phyloP scores from a whole-genome alignment of 495 filamentous ascomycete species.

The Lasiosphaeriaceae sp. region DNA sequence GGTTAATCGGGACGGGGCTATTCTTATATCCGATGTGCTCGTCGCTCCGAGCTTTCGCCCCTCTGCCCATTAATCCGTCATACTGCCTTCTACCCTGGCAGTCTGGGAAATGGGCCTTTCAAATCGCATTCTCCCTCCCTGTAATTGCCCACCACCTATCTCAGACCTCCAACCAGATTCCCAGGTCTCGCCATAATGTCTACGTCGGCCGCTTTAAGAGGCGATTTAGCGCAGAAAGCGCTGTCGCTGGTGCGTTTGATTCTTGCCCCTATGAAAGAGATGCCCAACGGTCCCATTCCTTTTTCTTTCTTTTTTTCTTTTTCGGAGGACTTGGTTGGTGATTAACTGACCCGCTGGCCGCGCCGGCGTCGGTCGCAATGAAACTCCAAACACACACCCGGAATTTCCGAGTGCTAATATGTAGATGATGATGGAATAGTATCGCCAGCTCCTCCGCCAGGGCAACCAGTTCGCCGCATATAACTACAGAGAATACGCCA shows the following conservation, averaged over 20 bases:
- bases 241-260: conserved; percentile 55
- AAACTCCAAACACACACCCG: too few relatives aligned
- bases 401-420: background rate
- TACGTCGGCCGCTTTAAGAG: conserved; percentile 46
- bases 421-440: conserved; percentile 52
- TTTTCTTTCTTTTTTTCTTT: background rate
- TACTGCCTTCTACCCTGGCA: too few relatives aligned
- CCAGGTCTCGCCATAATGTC: conserved; percentile 33
- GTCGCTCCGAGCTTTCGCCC: conserved; percentile 13
- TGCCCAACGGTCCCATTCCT: conserved; percentile 30
- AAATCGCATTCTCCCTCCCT: too few relatives aligned
- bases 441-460: conserved; percentile 86
- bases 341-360: too few relatives aligned
- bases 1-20: background rate
- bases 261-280: too few relatives aligned
- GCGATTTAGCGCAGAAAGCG: conserved; percentile 65
- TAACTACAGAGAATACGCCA: conserved; percentile 97
- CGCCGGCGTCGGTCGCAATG: too few relatives aligned
- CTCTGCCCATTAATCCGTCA: conserved; percentile 13
- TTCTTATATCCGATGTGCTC: conserved; percentile 9
- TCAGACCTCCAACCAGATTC: background rate
- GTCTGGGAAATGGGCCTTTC: background rate
- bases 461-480: conserved; percentile 84
- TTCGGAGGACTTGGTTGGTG: too few relatives aligned
- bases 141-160: background rate